A percentile compares a stretch with the other conserved stretches of the same genome.
Conservation (phyloP, 2,329 filamentous ascomycete species). For the Trichoderma simmonsii region DNA sequence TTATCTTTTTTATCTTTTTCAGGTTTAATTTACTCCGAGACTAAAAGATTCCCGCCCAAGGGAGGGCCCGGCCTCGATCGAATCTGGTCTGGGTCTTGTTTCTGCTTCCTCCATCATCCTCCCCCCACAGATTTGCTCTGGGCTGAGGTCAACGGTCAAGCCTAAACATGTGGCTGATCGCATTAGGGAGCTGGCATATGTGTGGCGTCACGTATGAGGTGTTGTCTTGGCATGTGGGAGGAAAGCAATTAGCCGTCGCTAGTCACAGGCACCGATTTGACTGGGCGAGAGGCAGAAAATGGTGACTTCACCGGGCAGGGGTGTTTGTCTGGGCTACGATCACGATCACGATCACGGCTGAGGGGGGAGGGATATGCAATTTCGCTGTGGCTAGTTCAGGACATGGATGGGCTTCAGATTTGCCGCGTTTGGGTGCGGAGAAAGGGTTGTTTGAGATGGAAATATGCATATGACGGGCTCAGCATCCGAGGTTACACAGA, state of each 20-base stretch:
- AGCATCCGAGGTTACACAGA: neutral
- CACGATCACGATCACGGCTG: neutral
- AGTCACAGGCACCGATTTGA: neutral
- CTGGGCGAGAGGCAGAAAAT: neutral
- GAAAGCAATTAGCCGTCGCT: neutral
- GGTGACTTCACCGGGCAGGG: slow-evolving; percentile 13
- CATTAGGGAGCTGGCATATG: neutral
- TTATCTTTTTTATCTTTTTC: neutral
- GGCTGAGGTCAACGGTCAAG: slow-evolving; percentile 4
- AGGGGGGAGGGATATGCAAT: neutral
- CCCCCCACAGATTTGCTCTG: neutral
- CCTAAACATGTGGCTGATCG: neutral
- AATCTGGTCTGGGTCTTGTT: neutral
- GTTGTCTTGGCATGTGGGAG: neutral
- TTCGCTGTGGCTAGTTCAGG: neutral
- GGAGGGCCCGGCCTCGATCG: neutral
- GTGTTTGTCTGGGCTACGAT: neutral
- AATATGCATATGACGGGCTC: neutral
- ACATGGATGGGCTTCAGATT: neutral
- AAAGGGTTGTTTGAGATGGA: neutral
- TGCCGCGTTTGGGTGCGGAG: neutral
- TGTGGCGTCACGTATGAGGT: neutral
- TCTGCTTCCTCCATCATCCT: neutral
- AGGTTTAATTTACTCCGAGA: neutral
- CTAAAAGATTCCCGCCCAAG: neutral